Evolutionary conservation across 2,329 filamentous ascomycete genomes (phyloP).

Genomic region (Penicillium sp.): DNA sequence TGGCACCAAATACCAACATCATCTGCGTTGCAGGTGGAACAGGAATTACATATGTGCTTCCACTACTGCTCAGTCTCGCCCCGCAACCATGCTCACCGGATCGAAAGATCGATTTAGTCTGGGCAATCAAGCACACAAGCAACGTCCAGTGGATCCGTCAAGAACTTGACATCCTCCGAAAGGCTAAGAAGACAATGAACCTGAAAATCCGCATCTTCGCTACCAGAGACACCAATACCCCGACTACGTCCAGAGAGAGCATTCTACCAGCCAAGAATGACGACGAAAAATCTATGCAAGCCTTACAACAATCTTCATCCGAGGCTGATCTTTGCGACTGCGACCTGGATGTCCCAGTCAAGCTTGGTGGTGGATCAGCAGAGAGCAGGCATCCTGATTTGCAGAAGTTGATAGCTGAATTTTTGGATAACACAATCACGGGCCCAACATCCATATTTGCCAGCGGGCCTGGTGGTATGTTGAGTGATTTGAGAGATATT

Average conservation of each 20-base stretch:
- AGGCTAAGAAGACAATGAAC: constrained; percentile 45
- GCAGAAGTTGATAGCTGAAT: constrained; percentile 55
- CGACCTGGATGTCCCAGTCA: constrained; percentile 16
- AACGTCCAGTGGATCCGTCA: constrained; percentile 65
- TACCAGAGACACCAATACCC: constrained; percentile 56
- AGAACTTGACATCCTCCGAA: constrained; percentile 61
- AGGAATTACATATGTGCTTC: constrained; percentile 64
- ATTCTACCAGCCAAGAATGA: neutral
- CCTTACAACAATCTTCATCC: constrained; percentile 11
- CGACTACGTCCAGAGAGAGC: neutral
- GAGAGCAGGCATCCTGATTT: constrained; percentile 35
- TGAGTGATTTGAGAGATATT: constrained; percentile 61
- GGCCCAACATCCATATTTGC: constrained; percentile 64
- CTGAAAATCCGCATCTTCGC: constrained; percentile 65
- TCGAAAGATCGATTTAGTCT: constrained; percentile 66
- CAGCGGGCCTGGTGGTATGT: constrained; percentile 66
- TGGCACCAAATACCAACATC: constrained; percentile 52
- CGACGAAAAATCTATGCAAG: constrained; percentile 18
- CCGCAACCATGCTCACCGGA: constrained; percentile 41
- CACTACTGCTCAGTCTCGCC: constrained; percentile 52
- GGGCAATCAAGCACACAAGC: constrained; percentile 63
- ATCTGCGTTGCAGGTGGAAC: constrained; percentile 64
- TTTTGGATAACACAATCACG: constrained; percentile 53
- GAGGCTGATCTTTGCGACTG: constrained; percentile 22
- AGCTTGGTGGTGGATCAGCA: constrained; percentile 32